Base-by-base conservation (phyloP, 208 protist species). In the Wallacemonas rigidus region DNA sequence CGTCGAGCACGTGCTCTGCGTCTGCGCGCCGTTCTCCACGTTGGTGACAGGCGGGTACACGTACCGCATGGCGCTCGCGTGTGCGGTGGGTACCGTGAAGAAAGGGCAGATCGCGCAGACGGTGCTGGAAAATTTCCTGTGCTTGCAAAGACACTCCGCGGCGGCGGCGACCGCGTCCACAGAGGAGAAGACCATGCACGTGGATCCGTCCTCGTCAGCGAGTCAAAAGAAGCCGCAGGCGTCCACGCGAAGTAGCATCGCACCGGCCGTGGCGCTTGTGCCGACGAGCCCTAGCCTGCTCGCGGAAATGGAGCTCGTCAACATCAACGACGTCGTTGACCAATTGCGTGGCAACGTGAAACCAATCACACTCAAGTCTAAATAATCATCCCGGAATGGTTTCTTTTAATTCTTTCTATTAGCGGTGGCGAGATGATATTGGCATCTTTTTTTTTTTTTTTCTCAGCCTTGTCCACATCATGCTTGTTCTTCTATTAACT, bases 271-370 rank as follows among this genome's bases (percentile, higher is more conserved):
- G 35, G 17, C 58, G 26, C 47, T 36, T 6, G 26, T 55, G 14
- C 35, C 47, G 36, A 74, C 57, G 26, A 67, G 47, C 56, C 62
- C 17, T 36, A 53, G 41, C 41, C 40, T 85, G 4, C 67, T 85
- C 17, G 57, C 58, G 36, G 78, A 78, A 44, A 58, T 90, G 51
- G 67, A 81, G 71, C 69, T 72, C 57, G 43, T 57, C 44, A 68
- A 39, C 15, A 6, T 70, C 50, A 82, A 76, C 58, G 82, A 85
- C 12, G 43, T 91, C 2, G 80, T 94, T 38, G 86, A 91, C 67
- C 89, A 94, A 71, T 73, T 94, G 2, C 83, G 89, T 6, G 82
- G 72, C n/a, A 88, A 91, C 61, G 71, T 82, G 35, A 91, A 89
- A 73, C 73, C 76, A 1, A 35, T 64, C 63, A 41, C 7, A 26